Evolutionary conservation across 139 green algal genomes (phyloP).

Genomic region (Coelastrella sp.): DNA sequence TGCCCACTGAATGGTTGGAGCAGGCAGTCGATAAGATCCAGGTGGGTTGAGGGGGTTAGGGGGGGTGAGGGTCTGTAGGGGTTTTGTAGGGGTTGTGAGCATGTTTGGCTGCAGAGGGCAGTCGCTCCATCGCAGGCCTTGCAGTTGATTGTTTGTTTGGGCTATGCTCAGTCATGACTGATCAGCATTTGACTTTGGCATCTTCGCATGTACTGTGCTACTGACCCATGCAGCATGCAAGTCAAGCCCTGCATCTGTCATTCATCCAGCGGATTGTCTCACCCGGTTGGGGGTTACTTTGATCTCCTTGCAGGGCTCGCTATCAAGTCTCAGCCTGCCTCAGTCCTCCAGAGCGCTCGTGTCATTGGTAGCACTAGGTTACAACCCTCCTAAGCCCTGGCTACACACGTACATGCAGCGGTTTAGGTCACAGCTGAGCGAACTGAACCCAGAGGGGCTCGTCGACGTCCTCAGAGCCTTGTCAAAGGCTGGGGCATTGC

Average conservation of each 20-base stretch:
- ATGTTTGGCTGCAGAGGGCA: too few relatives aligned
- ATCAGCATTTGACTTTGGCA: too few relatives aligned
- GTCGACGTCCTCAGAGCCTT: constrained; percentile 35
- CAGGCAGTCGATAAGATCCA: neutral
- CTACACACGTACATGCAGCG: constrained; percentile 21
- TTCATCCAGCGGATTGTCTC: too few relatives aligned
- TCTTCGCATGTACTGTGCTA: too few relatives aligned
- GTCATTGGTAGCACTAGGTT: constrained; percentile 1
- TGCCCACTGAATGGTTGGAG: neutral
- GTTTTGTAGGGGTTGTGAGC: too few relatives aligned
- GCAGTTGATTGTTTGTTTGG: too few relatives aligned
- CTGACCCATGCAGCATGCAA: too few relatives aligned
- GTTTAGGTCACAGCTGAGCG: neutral
- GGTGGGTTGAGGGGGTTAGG: too few relatives aligned
- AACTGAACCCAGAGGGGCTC: constrained; percentile 30
- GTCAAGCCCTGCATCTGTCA: too few relatives aligned
- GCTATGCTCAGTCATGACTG: too few relatives aligned
- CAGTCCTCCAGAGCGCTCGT: constrained; percentile 4
- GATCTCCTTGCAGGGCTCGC: neutral
- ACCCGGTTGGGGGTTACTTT: neutral
- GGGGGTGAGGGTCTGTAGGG: too few relatives aligned
- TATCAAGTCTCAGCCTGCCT: neutral
- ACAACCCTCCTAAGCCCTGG: constrained; percentile 21
- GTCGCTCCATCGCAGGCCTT: too few relatives aligned
- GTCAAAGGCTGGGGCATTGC: constrained; percentile 12